Evolutionary conservation across 371 early-diverging fungal species (phyloP), one percentile per base, ranked within the genome.

Genomic region (Mortierella sp.): DNA sequence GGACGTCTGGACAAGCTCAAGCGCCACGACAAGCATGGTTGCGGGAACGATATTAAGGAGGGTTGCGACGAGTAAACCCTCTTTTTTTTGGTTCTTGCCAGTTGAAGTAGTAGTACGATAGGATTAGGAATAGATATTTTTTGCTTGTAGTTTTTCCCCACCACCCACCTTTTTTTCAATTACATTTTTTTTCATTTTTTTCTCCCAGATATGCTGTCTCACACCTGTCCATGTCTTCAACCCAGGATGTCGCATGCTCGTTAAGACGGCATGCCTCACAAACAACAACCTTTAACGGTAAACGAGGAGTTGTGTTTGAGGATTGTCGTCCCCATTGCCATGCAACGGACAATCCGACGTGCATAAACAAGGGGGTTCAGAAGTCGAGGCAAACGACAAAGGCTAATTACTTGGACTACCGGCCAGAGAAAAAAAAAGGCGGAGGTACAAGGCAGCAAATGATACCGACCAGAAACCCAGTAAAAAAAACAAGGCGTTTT

Each of bases 1-100:
- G 83, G 83, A 55, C 78, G 83, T 40, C 61, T 83, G 40, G 83
- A 83, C 64, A 83, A 83, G 63, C 47, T 83, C 70, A 78, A 78
- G 73, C 77, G 82, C n/a, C 82, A 81, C 37, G 82, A 81, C 47
- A 81, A 81, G 58, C 82, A 77, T 44, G 82, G 82, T 41, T 81
- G 82, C 43, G 77, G 74, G 26, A 70, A 70, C 14, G 82, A 82
- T 31, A 77, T 67, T 26, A 58, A 73, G 10, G 74, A 66, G 14
- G 65, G 65, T 29, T 37, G 68, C 64, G 64, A 40, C 19, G 64
- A 29, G 64, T 40, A 64, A 45, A 50, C 39, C n/a, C 39, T 58
- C 16, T 58, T 58, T 58, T 9, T 24, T 31, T 58, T 26, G 34
- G 58, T 58, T 53, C 2, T 14, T 64, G n/a, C n/a, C 63, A n/a